Evolutionary conservation across 768 basidiomycete genomes (phyloP), one percentile per base, ranked within the genome.

Genomic region (Mycena vulgaris): DNA sequence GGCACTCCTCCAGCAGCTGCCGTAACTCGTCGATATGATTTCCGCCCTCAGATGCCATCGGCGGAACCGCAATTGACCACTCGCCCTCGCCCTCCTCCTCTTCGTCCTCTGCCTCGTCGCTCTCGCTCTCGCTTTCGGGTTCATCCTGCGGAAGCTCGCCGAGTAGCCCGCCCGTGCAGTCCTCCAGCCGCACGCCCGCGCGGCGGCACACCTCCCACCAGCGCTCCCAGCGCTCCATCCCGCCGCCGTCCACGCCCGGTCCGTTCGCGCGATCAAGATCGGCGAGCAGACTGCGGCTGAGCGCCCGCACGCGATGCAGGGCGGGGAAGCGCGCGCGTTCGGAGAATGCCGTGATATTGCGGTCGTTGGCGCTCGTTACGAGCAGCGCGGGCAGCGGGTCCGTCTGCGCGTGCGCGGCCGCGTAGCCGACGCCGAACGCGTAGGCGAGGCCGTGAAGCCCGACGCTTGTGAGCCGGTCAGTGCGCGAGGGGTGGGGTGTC

Each of bases 381-480:
- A 89, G 79, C 23, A 80, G 80, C 16, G 85, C 82, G 16, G 83
- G 80, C 37, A 89, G 78, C 0, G 86, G 84, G 70, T 87, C 85
- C 16, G 84, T 80, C 71, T 83, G 83, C 25, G 84, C 80, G 71
- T 83, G 83, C 30, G 78, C 81, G 21, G 84, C 87, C 5, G 85
- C 87, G 48, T 80, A 83, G 31, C 89, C 90, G 9, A 89, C 90
- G 1, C 91, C 91, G 74, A 94, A 94, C 0, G 93, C 92, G 68
- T 90, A 86, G 60, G 85, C 79, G 13, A 93, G 84, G 11, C 92
- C 91, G 73, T 94, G 91, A 19, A 93, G 83, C 0, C 93, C 93
- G 33, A 94, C 87, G 42, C 88, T 86, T 0, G 77, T 84, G 69
- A 94, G 87, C 49, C 49, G 47, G 86, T 86, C 13, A n/a, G 79